A percentile compares a stretch with the other conserved stretches of the same genome.
Evolutionary conservation across 1,284 basidiomycete genomes (phyloP).

Genomic region (Melampsora larici-populina): DNA sequence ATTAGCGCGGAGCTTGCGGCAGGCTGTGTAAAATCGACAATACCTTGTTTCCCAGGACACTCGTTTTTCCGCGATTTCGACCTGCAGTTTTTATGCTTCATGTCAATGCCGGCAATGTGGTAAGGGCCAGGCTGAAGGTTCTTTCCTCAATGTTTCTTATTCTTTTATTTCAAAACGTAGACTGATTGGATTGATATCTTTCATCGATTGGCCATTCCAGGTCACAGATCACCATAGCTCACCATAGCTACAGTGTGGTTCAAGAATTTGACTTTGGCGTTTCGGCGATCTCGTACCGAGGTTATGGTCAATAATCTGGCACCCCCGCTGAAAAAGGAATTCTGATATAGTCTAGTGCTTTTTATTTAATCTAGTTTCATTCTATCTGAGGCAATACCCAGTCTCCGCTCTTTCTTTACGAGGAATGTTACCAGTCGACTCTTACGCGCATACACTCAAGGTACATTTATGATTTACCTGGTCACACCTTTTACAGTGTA

Average conservation of each 20-base stretch:
- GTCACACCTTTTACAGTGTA: background rate
- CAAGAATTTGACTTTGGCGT: slow-evolving; percentile 18
- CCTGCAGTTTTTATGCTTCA: slow-evolving; percentile 34
- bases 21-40: too few species aligned
- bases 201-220: background rate
- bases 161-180: background rate
- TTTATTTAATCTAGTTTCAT: slow-evolving; percentile 12
- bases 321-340: slow-evolving; percentile 28
- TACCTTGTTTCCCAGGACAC: too few species aligned
- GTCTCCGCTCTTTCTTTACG: slow-evolving; percentile 12
- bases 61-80: background rate
- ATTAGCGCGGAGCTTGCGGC: background rate
- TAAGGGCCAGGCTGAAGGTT: background rate
- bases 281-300: slow-evolving; percentile 38
- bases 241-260: slow-evolving; percentile 12
- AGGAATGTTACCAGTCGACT: too few species aligned
- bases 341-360: slow-evolving; percentile 14
- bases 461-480: background rate
- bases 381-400: background rate
- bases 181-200: background rate
- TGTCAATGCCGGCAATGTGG: slow-evolving; percentile 40
- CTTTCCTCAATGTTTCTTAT: background rate
- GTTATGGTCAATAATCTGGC: slow-evolving; percentile 38
- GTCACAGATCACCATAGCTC: slow-evolving; percentile 26
- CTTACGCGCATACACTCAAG: background rate